These are phyloP conservation scores for Protomyces gravidus DNA, from an alignment of 1,139 yeast genomes.

Conservation along the genomic window DNA sequence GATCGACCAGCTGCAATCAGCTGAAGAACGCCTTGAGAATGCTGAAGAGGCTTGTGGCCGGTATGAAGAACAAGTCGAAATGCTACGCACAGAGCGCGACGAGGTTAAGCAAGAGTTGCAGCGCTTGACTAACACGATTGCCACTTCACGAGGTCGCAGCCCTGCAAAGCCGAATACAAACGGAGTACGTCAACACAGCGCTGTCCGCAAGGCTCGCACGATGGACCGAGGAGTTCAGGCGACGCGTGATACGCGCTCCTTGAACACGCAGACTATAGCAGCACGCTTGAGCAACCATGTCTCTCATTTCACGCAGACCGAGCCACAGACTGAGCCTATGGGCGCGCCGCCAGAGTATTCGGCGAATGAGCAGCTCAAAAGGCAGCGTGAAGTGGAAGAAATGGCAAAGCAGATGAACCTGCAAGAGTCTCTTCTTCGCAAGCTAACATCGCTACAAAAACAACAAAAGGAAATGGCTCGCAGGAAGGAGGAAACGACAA, in stretches of 20 bases:
- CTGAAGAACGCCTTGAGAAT: not conserved
- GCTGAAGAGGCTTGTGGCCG: not conserved
- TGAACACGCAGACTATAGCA: not conserved
- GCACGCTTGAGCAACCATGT: not conserved
- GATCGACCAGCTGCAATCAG: not conserved
- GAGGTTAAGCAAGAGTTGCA: not conserved
- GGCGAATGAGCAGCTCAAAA: not conserved
- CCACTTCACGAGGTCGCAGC: not conserved
- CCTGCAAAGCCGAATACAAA: not conserved
- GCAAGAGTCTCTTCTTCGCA: not conserved
- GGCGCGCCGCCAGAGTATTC: not conserved
- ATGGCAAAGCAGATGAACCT: not conserved
- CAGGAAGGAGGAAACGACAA: not conserved
- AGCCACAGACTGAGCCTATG: not conserved
- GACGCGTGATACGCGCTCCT: not conserved
- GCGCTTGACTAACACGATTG: not conserved
- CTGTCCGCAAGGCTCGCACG: not conserved
- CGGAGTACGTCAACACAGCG: not conserved
- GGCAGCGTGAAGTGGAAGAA: not conserved
- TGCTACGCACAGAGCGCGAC: not conserved
- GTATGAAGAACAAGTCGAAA: slow-evolving; percentile 3
- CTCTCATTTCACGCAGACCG: not conserved
- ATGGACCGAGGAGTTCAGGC: not conserved
- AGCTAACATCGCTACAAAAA: not conserved
- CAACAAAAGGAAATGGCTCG: not conserved